Evolutionary conservation across 805 yeast species (phyloP).

Genomic region (Blastobotrys attinorum): DNA sequence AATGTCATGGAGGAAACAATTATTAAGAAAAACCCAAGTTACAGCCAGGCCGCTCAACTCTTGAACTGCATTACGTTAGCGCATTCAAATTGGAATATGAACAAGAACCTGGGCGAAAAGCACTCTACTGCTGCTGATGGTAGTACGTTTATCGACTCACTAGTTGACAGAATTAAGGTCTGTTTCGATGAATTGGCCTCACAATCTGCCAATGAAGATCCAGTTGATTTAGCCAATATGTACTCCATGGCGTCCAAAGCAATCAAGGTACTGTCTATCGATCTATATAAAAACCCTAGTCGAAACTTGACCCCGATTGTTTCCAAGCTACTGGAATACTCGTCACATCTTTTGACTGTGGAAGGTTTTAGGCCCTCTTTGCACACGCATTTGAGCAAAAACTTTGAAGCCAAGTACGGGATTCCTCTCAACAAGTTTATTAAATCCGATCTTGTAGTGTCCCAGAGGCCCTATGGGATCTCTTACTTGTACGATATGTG

Average conservation of each 20-base stretch:
- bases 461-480: conserved; percentile 42
- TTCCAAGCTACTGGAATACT: conserved; percentile 23
- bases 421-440: conserved; percentile 40
- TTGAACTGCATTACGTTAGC: conserved; percentile 69
- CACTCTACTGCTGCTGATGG: conserved; percentile 19
- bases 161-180: conserved; percentile 5
- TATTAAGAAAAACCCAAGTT: conserved; percentile 5
- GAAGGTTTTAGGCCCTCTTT: conserved; percentile 40
- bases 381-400: conserved; percentile 37
- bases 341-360: conserved; percentile 35
- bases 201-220: conserved; percentile 1
- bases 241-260: conserved; percentile 48
- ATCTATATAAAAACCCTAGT: conserved; percentile 39
- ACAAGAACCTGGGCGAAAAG: conserved; percentile 31
- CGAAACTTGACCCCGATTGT: conserved; percentile 16
- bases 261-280: conserved; percentile 67
- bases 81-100: conserved; percentile 66
- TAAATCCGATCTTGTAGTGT: conserved; percentile 31
- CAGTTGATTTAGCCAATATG: conserved; percentile 10
- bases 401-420: conserved; percentile 41
- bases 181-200: too few relatives aligned
- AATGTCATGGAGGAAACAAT: conserved; percentile 22
- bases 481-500: conserved; percentile 50
- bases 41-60: conserved; percentile 40
- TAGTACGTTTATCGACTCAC: conserved; percentile 31